These are phyloP conservation scores for Colletotrichum sp. DNA, from an alignment of 2,329 filamentous ascomycete genomes.

Conservation along the genomic window DNA sequence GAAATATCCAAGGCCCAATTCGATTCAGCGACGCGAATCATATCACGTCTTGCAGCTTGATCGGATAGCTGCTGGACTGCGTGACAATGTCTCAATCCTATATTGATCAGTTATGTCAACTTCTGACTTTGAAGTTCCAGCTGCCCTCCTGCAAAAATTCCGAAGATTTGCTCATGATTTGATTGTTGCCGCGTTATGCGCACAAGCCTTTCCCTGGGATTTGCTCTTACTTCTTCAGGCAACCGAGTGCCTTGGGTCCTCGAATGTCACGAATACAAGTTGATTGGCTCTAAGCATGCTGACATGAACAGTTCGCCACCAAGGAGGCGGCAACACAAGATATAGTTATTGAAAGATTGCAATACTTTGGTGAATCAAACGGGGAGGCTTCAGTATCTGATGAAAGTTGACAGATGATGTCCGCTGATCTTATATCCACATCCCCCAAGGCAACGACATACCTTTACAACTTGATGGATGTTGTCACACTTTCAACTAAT, in stretches of 20 bases:
- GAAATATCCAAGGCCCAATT: accelerated
- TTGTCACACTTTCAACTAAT: not conserved
- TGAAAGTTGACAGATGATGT: not conserved
- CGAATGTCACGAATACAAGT: accelerated
- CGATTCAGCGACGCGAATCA: not conserved
- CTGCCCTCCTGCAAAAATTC: not conserved
- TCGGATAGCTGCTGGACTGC: not conserved
- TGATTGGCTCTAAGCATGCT: not conserved
- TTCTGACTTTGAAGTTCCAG: not conserved
- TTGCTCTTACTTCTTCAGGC: not conserved
- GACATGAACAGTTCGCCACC: not conserved
- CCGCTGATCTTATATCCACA: not conserved
- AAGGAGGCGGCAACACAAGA: not conserved
- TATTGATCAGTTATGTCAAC: not conserved
- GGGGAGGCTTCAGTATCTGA: not conserved
- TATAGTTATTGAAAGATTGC: accelerated
- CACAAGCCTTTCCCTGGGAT: not conserved
- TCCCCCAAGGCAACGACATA: accelerated
- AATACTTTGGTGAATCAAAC: not conserved
- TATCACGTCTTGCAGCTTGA: not conserved
- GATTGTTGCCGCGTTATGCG: not conserved
- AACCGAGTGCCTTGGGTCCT: not conserved
- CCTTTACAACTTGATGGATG: not conserved
- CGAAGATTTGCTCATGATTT: accelerated
- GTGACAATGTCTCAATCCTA: not conserved